Evolutionary conservation across 2,329 filamentous ascomycete genomes (phyloP).

Genomic region (Stachybotrys chlorohalonatus): DNA sequence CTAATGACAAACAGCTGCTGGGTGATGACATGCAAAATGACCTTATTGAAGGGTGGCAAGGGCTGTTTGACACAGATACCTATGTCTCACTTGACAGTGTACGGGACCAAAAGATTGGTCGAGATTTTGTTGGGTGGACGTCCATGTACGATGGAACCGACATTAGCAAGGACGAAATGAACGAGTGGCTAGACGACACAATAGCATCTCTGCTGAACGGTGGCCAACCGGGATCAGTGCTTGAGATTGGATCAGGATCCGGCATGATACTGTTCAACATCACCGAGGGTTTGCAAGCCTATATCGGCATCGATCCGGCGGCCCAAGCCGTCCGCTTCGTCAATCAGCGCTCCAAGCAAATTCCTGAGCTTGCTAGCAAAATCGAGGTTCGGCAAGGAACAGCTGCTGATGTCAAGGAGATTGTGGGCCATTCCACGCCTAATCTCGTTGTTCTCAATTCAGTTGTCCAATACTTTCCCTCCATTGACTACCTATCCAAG

Average conservation of each 20-base stretch:
- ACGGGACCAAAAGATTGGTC: neutral
- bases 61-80: slow-evolving; percentile 1
- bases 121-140: slow-evolving; percentile 9
- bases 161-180: slow-evolving; percentile 7
- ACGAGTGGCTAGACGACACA: slow-evolving; percentile 11
- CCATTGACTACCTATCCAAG: slow-evolving; percentile 1
- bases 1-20: neutral
- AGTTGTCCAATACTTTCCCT: slow-evolving; percentile 4
- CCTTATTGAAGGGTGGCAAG: slow-evolving; percentile 2
- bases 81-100: slow-evolving; percentile 2
- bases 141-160: slow-evolving; percentile 8
- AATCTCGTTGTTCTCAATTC: slow-evolving; percentile 3
- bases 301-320: neutral
- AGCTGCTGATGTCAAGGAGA: neutral
- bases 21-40: neutral
- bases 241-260: slow-evolving; percentile 9
- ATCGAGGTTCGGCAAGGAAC: neutral
- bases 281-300: neutral
- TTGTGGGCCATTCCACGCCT: neutral
- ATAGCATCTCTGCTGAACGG: slow-evolving; percentile 2
- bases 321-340: neutral
- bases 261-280: slow-evolving; percentile 6
- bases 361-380: neutral
- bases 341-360: neutral
- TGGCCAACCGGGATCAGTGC: neutral